Percentiles rank a stretch among this genome's conserved stretches.
Evolutionary conservation across 2,329 filamentous ascomycete genomes (phyloP).

Genomic region (Monosporascus sp.): DNA sequence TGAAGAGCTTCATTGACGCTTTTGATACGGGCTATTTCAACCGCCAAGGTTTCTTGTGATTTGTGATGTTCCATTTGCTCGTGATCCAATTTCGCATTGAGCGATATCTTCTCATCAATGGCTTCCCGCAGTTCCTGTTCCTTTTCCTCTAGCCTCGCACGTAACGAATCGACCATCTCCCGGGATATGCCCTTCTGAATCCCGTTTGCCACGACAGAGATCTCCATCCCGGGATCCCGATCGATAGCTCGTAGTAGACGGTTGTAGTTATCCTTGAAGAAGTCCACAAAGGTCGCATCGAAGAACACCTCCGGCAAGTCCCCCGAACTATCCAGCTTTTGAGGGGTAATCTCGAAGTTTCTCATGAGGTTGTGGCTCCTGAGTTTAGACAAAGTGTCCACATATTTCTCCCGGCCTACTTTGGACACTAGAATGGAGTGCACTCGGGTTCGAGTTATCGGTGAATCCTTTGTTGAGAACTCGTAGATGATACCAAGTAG

Average conservation of each 20-base stretch:
- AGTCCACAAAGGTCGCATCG: slow-evolving; percentile 81
- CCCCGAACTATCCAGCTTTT: slow-evolving; percentile 52
- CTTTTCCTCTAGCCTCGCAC: slow-evolving; percentile 70
- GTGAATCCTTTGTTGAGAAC: slow-evolving; percentile 95
- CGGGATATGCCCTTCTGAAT: slow-evolving; percentile 88
- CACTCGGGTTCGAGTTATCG: slow-evolving; percentile 74
- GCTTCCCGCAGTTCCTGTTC: slow-evolving; percentile 46
- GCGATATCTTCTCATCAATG: slow-evolving; percentile 39
- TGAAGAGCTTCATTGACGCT: slow-evolving; percentile 67
- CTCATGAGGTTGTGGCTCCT: slow-evolving; percentile 73
- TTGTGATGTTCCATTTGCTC: slow-evolving; percentile 68
- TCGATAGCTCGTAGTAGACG: slow-evolving; percentile 81
- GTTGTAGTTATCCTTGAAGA: slow-evolving; percentile 93
- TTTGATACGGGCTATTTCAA: slow-evolving; percentile 54
- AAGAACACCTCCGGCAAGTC: slow-evolving; percentile 77
- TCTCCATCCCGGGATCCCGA: slow-evolving; percentile 81
- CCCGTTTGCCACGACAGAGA: slow-evolving; percentile 73
- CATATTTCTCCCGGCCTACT: slow-evolving; percentile 81
- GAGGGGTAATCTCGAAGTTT: slow-evolving; percentile 83
- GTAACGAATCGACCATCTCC: slow-evolving; percentile 82
- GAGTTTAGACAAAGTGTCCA: slow-evolving; percentile 73
- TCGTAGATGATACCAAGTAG: slow-evolving; percentile 88
- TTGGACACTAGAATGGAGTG: slow-evolving; percentile 72
- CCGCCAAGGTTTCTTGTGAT: slow-evolving; percentile 51
- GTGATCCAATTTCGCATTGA: slow-evolving; percentile 58